Evolutionary conservation across 495 filamentous ascomycete species (phyloP), one percentile per base, ranked within the genome.

Genomic region (Tuber brumale): DNA sequence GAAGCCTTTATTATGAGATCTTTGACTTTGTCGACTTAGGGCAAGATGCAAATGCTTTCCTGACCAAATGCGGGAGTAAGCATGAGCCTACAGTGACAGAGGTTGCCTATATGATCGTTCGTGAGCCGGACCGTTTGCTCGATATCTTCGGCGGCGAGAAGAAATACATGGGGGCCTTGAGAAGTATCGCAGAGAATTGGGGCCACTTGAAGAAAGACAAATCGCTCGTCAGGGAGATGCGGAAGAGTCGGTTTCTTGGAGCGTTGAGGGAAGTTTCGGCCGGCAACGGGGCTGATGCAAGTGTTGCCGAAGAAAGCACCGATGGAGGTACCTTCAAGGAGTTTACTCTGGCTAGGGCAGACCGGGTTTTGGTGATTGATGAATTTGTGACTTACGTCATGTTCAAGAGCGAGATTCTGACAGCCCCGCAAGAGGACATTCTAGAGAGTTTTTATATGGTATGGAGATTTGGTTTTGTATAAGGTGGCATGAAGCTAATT

Each of bases 1-100:
- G 91, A 75, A 86, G 90, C 35, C 88, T 88, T 19, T 98, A 94
- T 79, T 90, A 88, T 51, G 93, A 95, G 42, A 94, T 99, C 27
- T 97, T 98, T 78, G 94, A 97, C 83, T 99, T 97, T 84, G 93
- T 98, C 6, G 92, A 97, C 83, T 97, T 97, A 84, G 94, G 94
- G 5, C 83, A 87, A 72, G 89, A 94, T 81, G 95, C 93, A 5
- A 97, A 98, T 80, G 85, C 91, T 0, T 98, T 99, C 81, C 86
- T 99, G 9, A 86, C 94, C 79, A 91, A 91, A 72, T 91, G 93
- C 74, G 96, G 96, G 3, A 94, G 94, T 6, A 97, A 95, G 82
- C 88, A 89, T 72, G 95, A 98, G 82, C 96, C 96, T 0, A 97
- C 90, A 3, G 94, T 91, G 74, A 82, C 86, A 19, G 95, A 99